Conservation (phyloP, 345 rosid genomes). For the Gossypium stocksii region DNA sequence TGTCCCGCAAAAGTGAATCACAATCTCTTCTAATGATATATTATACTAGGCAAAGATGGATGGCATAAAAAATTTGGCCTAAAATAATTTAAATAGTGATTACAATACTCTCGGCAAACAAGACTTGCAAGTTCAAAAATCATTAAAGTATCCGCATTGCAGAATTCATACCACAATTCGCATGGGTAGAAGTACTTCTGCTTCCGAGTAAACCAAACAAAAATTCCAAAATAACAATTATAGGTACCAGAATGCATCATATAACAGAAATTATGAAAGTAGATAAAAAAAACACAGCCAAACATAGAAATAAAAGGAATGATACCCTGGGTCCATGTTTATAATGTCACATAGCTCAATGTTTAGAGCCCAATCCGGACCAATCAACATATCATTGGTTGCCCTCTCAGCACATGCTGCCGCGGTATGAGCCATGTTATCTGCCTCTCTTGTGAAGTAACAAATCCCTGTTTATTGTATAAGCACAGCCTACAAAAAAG, state of each 20-base stretch:
- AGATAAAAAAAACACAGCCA: not conserved
- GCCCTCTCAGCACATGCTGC: conserved; percentile 96
- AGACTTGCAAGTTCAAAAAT: not conserved
- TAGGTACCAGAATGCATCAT: not conserved
- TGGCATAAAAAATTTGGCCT: not conserved
- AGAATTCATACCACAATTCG: not conserved
- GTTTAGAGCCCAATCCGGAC: conserved; percentile 97
- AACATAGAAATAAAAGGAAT: conserved; percentile 7
- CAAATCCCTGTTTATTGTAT: conserved; percentile 17
- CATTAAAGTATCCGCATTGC: not conserved
- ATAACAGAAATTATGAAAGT: not conserved
- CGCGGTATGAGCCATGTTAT: conserved; percentile 62
- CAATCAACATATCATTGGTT: conserved; percentile 78
- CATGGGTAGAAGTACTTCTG: not conserved
- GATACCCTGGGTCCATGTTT: conserved; percentile 87
- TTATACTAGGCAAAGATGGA: not conserved
- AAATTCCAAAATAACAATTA: not conserved
- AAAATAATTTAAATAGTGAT: not conserved
- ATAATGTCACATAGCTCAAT: conserved; percentile 88
- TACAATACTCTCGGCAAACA: not conserved
- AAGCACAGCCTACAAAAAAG: conserved; percentile 17
- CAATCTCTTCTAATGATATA: not conserved
- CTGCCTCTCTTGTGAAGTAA: conserved; percentile 17
- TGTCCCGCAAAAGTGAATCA: not conserved
- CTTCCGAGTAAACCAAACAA: not conserved